Evolutionary conservation across 2,329 filamentous ascomycete genomes (phyloP).

Genomic region (Exophiala dermatitidis): DNA sequence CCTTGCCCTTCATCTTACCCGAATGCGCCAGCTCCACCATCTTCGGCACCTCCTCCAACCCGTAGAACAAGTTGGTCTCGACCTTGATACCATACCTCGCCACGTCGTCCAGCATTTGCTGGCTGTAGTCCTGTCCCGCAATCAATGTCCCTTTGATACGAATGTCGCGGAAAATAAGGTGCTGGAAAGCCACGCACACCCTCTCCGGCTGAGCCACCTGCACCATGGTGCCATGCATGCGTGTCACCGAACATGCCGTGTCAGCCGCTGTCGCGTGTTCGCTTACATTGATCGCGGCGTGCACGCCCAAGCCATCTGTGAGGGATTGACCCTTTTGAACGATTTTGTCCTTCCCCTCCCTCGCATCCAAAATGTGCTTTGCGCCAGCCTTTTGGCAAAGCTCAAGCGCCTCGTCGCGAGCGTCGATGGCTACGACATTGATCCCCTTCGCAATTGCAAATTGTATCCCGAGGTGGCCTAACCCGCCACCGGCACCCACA

Average conservation of each 20-base stretch:
- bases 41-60: constrained; percentile 47
- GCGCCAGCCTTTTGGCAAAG: constrained; percentile 45
- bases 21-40: constrained; percentile 45
- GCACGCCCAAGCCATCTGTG: constrained; percentile 46
- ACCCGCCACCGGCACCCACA: constrained; percentile 46
- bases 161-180: constrained; percentile 51
- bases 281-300: constrained; percentile 49
- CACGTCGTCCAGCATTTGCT: constrained; percentile 44
- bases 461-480: constrained; percentile 49
- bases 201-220: constrained; percentile 49
- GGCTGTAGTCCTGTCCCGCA: constrained; percentile 39
- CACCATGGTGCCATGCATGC: constrained; percentile 52
- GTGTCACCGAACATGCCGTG: constrained; percentile 49
- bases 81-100: constrained; percentile 44
- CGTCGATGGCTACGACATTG: constrained; percentile 48
- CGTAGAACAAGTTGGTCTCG: constrained; percentile 47
- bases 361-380: constrained; percentile 47
- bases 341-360: constrained; percentile 42
- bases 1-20: constrained; percentile 51
- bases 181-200: constrained; percentile 36
- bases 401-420: constrained; percentile 47
- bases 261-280: constrained; percentile 46
- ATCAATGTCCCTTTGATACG: constrained; percentile 44
- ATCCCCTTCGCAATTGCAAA: constrained; percentile 48
- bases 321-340: constrained; percentile 43